These are phyloP conservation scores for Pythium graminicola DNA, from an alignment of 352 stramenopile genomes.

Conservation along the genomic window DNA sequence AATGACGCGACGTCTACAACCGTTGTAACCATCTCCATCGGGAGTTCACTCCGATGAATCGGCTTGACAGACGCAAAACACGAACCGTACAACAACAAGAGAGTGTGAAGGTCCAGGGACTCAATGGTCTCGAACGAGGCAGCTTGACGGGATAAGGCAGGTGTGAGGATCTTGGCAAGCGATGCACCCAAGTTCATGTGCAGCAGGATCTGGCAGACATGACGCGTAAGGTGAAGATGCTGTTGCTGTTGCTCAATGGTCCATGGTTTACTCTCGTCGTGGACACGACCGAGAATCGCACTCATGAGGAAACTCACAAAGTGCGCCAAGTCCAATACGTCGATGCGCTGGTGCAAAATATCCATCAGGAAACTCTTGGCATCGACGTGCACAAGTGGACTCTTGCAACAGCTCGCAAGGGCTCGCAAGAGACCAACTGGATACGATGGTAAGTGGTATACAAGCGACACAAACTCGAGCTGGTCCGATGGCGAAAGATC, in stretches of 20 bases:
- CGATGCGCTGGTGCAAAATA: slow-evolving; percentile 60
- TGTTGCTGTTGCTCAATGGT: slow-evolving; percentile 25
- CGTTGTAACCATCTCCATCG: slow-evolving; percentile 38
- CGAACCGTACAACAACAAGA: slow-evolving; percentile 51
- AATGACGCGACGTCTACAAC: slow-evolving; percentile 2
- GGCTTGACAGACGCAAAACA: slow-evolving; percentile 40
- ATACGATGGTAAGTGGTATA: slow-evolving; percentile 73
- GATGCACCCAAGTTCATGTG: slow-evolving; percentile 63
- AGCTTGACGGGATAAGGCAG: slow-evolving; percentile 48
- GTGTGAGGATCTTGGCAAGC: slow-evolving; percentile 60
- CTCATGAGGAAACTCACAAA: slow-evolving; percentile 81
- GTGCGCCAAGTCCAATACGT: slow-evolving; percentile 59
- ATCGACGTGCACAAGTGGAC: slow-evolving; percentile 39
- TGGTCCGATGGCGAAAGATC: slow-evolving; percentile 42
- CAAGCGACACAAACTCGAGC: slow-evolving; percentile 58
- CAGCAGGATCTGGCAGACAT: slow-evolving; percentile 56
- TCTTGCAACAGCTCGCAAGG: slow-evolving; percentile 74
- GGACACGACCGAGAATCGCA: slow-evolving; percentile 35
- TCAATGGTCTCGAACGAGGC: slow-evolving; percentile 30
- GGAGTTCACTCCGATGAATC: slow-evolving; percentile 30
- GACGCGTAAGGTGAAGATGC: slow-evolving; percentile 51
- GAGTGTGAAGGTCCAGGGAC: slow-evolving; percentile 45
- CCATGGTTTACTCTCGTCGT: slow-evolving; percentile 1
- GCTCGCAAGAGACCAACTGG: slow-evolving; percentile 59
- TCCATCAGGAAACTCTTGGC: slow-evolving; percentile 83